These are phyloP conservation scores for Pseudonitzschia delicatissima DNA, from an alignment of 108 stramenopile genomes.

Conservation along the genomic window DNA sequence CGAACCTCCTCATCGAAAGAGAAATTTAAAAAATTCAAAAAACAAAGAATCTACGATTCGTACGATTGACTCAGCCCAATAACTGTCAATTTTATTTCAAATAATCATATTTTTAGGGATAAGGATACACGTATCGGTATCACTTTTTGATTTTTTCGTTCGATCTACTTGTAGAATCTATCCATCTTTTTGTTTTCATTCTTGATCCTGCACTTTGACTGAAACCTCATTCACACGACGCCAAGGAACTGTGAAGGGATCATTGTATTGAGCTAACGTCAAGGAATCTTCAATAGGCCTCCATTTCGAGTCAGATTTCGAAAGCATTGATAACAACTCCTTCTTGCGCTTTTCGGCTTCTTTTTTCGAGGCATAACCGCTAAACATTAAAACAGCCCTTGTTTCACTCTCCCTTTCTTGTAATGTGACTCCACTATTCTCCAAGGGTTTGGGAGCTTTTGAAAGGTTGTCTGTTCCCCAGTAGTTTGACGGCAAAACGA, in stretches of 20 bases:
- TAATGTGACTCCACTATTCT: conserved; percentile 67
- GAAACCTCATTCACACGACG: conserved; percentile 89
- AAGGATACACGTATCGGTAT: too few species aligned
- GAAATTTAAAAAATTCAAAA: too few species aligned
- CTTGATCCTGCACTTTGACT: conserved; percentile 37
- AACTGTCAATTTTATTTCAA: too few species aligned
- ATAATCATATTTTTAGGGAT: too few species aligned
- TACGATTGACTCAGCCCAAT: too few species aligned
- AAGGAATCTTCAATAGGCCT: conserved; percentile 17
- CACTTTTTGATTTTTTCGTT: too few species aligned
- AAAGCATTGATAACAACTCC: conserved; percentile 47
- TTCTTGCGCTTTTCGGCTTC: conserved; percentile 54
- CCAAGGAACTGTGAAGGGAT: conserved; percentile 96
- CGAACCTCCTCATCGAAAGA: too few species aligned
- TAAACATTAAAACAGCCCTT: conserved; percentile 84
- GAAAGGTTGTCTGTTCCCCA: conserved; percentile 52
- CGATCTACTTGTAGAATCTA: too few species aligned
- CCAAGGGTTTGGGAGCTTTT: conserved; percentile 70
- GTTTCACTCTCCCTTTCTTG: conserved; percentile 35
- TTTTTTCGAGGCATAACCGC: conserved; percentile 80
- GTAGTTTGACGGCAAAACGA: conserved; percentile 84
- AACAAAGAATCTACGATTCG: too few species aligned
- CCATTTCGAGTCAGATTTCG: conserved; percentile 26
- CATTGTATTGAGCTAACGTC: conserved; percentile 88
- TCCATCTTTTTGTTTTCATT: too few species aligned